Evolutionary conservation across 257 asterid genomes (phyloP).

Genomic region (Solanum bulbocastanum): DNA sequence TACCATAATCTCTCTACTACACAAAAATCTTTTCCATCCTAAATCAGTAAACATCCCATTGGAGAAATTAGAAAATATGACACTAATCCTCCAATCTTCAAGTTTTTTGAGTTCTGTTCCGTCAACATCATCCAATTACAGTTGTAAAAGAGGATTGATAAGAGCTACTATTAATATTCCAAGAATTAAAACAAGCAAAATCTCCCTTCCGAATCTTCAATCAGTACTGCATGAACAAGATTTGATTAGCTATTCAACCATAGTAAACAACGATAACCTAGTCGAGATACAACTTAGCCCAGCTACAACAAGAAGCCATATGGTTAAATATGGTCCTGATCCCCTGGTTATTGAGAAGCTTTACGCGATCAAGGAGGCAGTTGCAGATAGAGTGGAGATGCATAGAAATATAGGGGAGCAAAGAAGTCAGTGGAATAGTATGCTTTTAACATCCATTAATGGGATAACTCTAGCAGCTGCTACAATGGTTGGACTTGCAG

Average conservation of each 20-base stretch:
- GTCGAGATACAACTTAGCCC: background rate
- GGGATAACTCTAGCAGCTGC: slow-evolving; percentile 38
- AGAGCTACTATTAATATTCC: background rate
- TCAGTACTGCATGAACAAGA: background rate
- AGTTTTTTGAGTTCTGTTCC: background rate
- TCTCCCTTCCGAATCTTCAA: background rate
- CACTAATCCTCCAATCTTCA: background rate
- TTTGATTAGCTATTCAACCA: background rate
- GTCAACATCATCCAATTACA: background rate
- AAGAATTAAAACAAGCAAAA: background rate
- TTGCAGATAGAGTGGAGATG: slow-evolving; percentile 57
- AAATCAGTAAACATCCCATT: background rate
- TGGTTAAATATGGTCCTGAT: slow-evolving; percentile 2
- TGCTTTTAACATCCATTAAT: slow-evolving; percentile 37
- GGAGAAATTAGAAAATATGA: background rate
- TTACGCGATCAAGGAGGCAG: slow-evolving; percentile 40
- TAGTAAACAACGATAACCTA: background rate
- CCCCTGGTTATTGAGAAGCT: slow-evolving; percentile 25
- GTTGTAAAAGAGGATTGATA: background rate
- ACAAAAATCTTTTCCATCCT: background rate
- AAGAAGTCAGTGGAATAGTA: slow-evolving; percentile 40
- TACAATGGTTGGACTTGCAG: slow-evolving; percentile 5
- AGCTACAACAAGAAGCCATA: background rate
- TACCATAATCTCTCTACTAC: background rate
- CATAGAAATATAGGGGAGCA: slow-evolving; percentile 46